Evolutionary conservation across 2,329 filamentous ascomycete species (phyloP).

Genomic region (Aspergillus texensis): DNA sequence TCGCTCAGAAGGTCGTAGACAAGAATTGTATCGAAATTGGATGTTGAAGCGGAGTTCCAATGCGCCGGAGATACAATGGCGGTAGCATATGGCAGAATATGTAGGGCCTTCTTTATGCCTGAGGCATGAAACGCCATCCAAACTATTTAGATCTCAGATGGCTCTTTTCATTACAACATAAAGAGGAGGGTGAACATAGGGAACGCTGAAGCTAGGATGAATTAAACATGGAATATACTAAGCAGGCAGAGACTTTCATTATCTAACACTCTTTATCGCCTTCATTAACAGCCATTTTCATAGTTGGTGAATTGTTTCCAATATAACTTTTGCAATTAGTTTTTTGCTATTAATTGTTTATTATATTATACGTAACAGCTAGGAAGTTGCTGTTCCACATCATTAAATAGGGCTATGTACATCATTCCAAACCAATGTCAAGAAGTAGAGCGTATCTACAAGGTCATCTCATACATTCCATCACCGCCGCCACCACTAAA

Average conservation of each 20-base stretch:
- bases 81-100: slow-evolving; percentile 9
- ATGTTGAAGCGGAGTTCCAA: slow-evolving; percentile 15
- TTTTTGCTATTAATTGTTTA: not conserved
- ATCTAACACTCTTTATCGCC: not conserved
- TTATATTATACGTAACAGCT: not conserved
- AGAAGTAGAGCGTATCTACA: not conserved
- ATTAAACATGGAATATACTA: not conserved
- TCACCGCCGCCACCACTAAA: not conserved
- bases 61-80: slow-evolving; percentile 14
- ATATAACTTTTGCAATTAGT: not conserved
- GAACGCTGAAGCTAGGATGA: not conserved
- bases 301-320: not conserved
- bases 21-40: slow-evolving; percentile 10
- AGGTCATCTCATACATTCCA: not conserved
- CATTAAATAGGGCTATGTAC: not conserved
- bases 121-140: not conserved
- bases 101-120: not conserved
- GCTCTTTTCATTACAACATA: not conserved
- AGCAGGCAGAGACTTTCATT: not conserved
- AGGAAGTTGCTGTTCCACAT: not conserved
- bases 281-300: not conserved
- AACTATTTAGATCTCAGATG: not conserved
- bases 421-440: not conserved
- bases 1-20: slow-evolving; percentile 1
- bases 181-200: not conserved